These are phyloP conservation scores for Dendrostoma leiphaemia DNA, from an alignment of 2,329 filamentous ascomycete genomes.

Conservation along the genomic window DNA sequence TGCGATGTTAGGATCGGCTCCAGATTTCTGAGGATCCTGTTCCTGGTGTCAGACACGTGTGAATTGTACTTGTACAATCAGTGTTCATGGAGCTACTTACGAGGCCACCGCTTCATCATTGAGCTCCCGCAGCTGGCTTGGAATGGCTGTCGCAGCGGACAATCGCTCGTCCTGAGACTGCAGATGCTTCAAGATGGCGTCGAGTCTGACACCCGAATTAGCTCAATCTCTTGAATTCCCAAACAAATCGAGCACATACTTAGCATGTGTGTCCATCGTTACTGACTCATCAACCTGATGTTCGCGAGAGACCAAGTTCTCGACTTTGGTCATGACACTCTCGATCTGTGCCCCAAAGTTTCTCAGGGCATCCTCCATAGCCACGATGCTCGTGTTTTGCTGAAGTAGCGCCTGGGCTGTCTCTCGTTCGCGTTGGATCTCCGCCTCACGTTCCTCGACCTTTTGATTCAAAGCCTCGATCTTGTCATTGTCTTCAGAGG, in stretches of 20 bases:
- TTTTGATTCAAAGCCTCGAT: constrained; percentile 20
- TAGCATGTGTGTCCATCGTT: constrained; percentile 3
- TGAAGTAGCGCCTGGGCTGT: constrained; percentile 2
- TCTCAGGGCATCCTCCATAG: constrained; percentile 2
- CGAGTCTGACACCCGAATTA: constrained; percentile 8
- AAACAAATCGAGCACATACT: background rate
- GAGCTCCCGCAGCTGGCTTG: constrained; percentile 6
- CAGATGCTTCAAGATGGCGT: constrained; percentile 4
- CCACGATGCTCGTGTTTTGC: constrained; percentile 2
- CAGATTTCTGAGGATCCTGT: constrained; percentile 5
- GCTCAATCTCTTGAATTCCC: background rate
- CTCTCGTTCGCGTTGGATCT: constrained; percentile 11
- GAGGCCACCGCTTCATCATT: constrained; percentile 2
- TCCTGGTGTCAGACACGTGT: background rate
- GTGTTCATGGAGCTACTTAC: background rate
- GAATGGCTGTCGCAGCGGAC: background rate
- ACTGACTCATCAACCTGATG: constrained; percentile 17
- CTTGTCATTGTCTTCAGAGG: constrained; percentile 18
- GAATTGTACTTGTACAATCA: background rate
- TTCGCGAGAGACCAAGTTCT: background rate
- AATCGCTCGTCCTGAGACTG: background rate
- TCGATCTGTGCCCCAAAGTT: constrained; percentile 6
- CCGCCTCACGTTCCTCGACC: constrained; percentile 10
- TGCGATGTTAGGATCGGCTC: constrained; percentile 4
- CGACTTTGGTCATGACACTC: constrained; percentile 4